Evolutionary conservation across 1,139 yeast species (phyloP), one percentile per base, ranked within the genome.

Genomic region (Pichia sorboxylosa): DNA sequence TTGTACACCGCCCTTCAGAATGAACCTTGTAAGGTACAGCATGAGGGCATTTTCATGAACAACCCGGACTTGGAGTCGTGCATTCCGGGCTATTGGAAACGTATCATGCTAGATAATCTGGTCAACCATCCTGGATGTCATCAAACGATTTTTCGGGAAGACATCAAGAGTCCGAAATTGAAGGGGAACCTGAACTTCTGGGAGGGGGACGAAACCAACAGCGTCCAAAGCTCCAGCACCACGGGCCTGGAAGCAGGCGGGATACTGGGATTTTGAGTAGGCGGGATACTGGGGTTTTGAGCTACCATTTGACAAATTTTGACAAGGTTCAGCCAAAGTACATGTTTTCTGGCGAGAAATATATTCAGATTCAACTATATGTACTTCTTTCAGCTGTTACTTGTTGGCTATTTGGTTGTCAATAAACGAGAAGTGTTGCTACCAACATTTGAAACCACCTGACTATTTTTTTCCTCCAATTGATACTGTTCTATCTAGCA

Each of bases 61-160:
- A 52, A 52, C 33, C 49, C 50, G 22, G 44, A 44, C 11, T 37
- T 52, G n/a, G 49, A 52, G 28, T 42, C 45, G 14, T 50, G 44
- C 27, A 42, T 49, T 4, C 55, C 55, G 3, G 32, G 44, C 7
- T 48, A 43, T 29, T 39, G 51, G 40, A 46, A 46, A 27, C 41
- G 42, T 34, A 28, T 48, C 7, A 47, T 49, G 31, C 38, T 48
- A 14, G 42, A 42, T 8, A 45, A 48, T 17, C 31, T 48, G 20
- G 29, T 41, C 3, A 42, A 41, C 7, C 25, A 23, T 2, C 25
- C 13, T 9, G 14, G 14, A 6, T 23, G 14, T 6, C 38, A 30
- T 8, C 19, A 19, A 5, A 30, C 29, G 7, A 23, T 19, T 13
- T 32, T 29, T 21, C 24, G 24, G 16, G 22, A 18, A 8, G 27